Evolutionary conservation across 441 rosid species (phyloP).

Genomic region (Hura crepitans): DNA sequence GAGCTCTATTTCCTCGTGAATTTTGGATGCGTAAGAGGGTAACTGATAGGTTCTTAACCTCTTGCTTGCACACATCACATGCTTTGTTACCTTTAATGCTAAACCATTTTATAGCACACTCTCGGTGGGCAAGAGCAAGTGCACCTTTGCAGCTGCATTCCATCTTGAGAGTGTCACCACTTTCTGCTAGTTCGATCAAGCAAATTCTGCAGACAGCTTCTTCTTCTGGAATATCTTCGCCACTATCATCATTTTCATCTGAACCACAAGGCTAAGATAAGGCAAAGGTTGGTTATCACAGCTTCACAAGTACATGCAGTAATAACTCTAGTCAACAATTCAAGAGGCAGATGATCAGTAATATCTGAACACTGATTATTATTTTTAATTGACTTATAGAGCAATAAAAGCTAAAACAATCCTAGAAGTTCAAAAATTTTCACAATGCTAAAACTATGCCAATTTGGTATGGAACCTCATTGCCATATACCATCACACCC

Average conservation of each 20-base stretch:
- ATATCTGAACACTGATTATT: not conserved
- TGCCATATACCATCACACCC: no score
- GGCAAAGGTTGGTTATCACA: slow-evolving; percentile 50
- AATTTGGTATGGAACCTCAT: not conserved
- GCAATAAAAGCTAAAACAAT: not conserved
- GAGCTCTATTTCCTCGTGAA: slow-evolving; percentile 35
- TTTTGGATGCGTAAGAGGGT: slow-evolving; percentile 64
- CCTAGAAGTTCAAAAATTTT: not conserved
- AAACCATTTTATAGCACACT: slow-evolving; percentile 79
- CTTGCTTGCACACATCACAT: slow-evolving; percentile 77
- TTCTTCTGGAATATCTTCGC: slow-evolving; percentile 66
- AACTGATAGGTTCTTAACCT: slow-evolving; percentile 65
- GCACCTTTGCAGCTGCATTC: slow-evolving; percentile 86
- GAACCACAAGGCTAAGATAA: slow-evolving; percentile 58
- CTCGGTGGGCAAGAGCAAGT: slow-evolving; percentile 68
- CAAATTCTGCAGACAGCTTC: slow-evolving; percentile 80
- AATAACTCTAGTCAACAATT: slow-evolving; percentile 14
- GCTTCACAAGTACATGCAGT: slow-evolving; percentile 27
- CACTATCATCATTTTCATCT: slow-evolving; percentile 47
- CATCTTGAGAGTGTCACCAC: slow-evolving; percentile 66
- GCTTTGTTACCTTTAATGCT: slow-evolving; percentile 77
- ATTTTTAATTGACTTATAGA: not conserved
- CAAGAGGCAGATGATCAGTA: slow-evolving; percentile 1
- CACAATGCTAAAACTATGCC: not conserved
- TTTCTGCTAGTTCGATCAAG: slow-evolving; percentile 60